These are phyloP conservation scores for Yamadazyma epiphylla DNA, from an alignment of 1,139 yeast genomes.

Conservation along the genomic window DNA sequence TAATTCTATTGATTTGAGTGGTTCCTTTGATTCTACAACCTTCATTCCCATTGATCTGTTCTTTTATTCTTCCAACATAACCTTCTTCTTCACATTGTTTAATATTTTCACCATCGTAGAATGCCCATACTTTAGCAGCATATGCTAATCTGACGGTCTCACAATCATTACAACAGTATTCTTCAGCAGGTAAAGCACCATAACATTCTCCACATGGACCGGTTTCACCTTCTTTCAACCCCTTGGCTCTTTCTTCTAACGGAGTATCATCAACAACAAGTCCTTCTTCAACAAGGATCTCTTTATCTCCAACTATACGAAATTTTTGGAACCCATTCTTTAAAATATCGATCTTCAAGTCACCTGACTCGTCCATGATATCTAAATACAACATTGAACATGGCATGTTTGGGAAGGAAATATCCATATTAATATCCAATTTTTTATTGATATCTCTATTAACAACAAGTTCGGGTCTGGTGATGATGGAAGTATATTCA, in stretches of 20 bases:
- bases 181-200: slow-evolving; percentile 71
- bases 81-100: slow-evolving; percentile 91
- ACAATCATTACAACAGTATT: slow-evolving; percentile 82
- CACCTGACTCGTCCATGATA: slow-evolving; percentile 81
- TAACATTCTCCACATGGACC: slow-evolving; percentile 84
- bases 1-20: slow-evolving; percentile 76
- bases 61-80: slow-evolving; percentile 58
- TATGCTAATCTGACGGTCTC: slow-evolving; percentile 78
- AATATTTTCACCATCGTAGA: slow-evolving; percentile 79
- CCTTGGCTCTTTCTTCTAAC: slow-evolving; percentile 30
- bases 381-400: slow-evolving; percentile 58
- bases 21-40: slow-evolving; percentile 87
- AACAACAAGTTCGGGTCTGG: slow-evolving; percentile 80
- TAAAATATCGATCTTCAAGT: slow-evolving; percentile 67
- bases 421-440: slow-evolving; percentile 74
- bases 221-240: slow-evolving; percentile 35
- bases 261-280: slow-evolving; percentile 25
- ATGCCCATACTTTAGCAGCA: slow-evolving; percentile 77
- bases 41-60: slow-evolving; percentile 54
- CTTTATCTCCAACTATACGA: slow-evolving; percentile 30
- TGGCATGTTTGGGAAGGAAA: slow-evolving; percentile 79
- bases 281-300: slow-evolving; percentile 25
- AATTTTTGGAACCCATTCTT: slow-evolving; percentile 69
- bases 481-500: slow-evolving; percentile 64
- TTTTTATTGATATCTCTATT: slow-evolving; percentile 79